Evolutionary conservation across 163 green algal species (phyloP), one percentile per base, ranked within the genome.

Genomic region (Chloromonas sp.): DNA sequence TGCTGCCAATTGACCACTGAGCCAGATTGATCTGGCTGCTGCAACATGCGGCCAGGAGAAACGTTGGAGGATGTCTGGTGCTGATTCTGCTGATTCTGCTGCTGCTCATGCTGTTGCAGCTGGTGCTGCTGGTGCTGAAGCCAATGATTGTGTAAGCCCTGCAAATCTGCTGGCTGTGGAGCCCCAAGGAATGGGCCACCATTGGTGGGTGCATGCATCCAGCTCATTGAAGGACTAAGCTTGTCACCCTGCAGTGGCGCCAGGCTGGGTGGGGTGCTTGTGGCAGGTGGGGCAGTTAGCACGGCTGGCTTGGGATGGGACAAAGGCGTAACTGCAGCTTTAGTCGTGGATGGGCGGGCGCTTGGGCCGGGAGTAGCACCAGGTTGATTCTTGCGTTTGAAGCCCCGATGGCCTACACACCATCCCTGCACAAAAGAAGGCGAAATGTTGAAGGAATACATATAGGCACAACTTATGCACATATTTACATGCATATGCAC

Each of bases 41-140:
- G 36, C 36, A 36, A 36, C 36, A 36, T 36, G 36, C 36, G 36
- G 36, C 36, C 36, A 36, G 36, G 36, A 36, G 66, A 5, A 74
- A 11, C 66, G 5, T 11, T 74, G 66, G 5, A 74, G 5, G 66
- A 36, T 11, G 66, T 74, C 11, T 74, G 66, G 5, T 74, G 66
- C 66, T 74, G 66, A 11, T 74, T 5, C 66, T 74, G 66, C 66
- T 74, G 66, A 81, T 81, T 8, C n/a, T 81, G 76, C n/a, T 81
- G 76, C 11, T 81, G 76, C 11, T 74, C 66, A 11, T 81, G 76
- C n/a, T 81, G 76, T 11, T 81, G 76, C n/a, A 59, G 76, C n/a
- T 81, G 8, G 5, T 81, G 76, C n/a, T 81, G 76, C n/a, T 81
- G 76, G 8, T 81, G 76, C n/a, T 81, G 76, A 11, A 61, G 76